Conservation (phyloP, 371 early-diverging fungal species). For the Mortierella sp. region DNA sequence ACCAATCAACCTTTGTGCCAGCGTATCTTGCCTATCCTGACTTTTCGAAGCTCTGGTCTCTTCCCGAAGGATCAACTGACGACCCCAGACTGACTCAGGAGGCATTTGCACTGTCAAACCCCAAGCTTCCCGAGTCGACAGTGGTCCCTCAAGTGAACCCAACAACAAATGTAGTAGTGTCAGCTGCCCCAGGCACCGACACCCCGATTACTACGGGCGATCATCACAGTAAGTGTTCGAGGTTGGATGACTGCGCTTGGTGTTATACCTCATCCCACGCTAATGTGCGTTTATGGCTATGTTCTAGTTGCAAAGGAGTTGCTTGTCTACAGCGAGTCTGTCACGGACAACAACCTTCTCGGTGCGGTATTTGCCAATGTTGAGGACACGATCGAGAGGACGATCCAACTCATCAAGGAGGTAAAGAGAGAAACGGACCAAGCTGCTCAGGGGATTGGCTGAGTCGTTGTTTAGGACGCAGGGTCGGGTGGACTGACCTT, state of each 20-base stretch:
- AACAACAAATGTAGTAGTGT: neutral
- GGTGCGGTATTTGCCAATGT: conserved; percentile 66
- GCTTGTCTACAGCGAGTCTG: conserved; percentile 56
- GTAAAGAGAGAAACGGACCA: conserved; percentile 29
- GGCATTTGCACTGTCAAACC: conserved; percentile 40
- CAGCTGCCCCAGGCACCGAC: neutral
- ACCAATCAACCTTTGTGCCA: conserved; percentile 67
- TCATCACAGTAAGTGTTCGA: conserved; percentile 1
- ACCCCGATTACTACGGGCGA: neutral
- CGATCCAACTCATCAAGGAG: conserved; percentile 58
- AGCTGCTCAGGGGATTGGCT: too few species aligned
- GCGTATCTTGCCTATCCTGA: conserved; percentile 78
- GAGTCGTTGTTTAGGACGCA: too few species aligned
- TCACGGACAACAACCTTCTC: conserved; percentile 58
- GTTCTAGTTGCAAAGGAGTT: conserved; percentile 58
- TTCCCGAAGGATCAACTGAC: conserved; percentile 73
- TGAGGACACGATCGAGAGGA: conserved; percentile 60
- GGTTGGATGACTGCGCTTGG: neutral
- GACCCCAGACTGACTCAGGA: conserved; percentile 53
- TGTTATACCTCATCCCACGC: neutral
- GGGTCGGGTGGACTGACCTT: neutral
- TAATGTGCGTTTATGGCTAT: neutral
- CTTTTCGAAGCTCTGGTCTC: conserved; percentile 75
- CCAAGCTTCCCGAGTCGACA: conserved; percentile 17
- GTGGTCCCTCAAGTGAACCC: conserved; percentile 19